These are phyloP conservation scores for Castanea crenata DNA, from an alignment of 306 rosid genomes.

Conservation along the genomic window DNA sequence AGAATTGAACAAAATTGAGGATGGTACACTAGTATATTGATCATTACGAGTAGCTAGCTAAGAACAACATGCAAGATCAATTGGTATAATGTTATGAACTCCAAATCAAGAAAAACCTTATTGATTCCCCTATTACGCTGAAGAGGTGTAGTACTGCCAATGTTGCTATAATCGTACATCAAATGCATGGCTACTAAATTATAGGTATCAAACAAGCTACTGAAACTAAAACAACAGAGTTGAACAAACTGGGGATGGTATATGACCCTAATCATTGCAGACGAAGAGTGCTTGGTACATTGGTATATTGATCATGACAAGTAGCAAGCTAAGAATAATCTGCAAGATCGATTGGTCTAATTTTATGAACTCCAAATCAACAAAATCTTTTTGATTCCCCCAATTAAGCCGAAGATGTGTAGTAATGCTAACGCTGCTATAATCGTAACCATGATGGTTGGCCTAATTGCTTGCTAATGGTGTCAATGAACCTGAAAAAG, in stretches of 20 bases:
- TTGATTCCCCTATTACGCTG: too few species aligned
- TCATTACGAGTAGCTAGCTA: constrained; percentile 8
- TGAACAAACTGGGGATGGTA: constrained; percentile 42
- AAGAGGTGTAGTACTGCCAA: too few species aligned
- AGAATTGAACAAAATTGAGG: constrained; percentile 40
- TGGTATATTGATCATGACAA: constrained; percentile 20
- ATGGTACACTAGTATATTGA: constrained; percentile 34
- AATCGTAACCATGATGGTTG: constrained; percentile 37
- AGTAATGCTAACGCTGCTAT: constrained; percentile 49
- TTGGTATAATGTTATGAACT: background rate
- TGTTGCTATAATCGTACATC: too few species aligned
- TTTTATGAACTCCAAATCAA: background rate
- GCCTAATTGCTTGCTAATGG: constrained; percentile 40
- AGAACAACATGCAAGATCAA: constrained; percentile 23
- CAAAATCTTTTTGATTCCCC: constrained; percentile 35
- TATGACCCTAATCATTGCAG: constrained; percentile 44
- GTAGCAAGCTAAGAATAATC: constrained; percentile 14
- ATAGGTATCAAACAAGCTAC: constrained; percentile 20
- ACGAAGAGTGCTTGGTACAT: constrained; percentile 56
- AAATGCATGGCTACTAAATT: background rate
- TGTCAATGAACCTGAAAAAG: constrained; percentile 48
- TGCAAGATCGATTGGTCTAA: constrained; percentile 23
- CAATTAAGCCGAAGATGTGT: constrained; percentile 36
- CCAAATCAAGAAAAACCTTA: background rate
- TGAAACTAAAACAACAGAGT: constrained; percentile 40